Conservation (phyloP, 169 alveolate species). For the Plasmodium gaboni region DNA sequence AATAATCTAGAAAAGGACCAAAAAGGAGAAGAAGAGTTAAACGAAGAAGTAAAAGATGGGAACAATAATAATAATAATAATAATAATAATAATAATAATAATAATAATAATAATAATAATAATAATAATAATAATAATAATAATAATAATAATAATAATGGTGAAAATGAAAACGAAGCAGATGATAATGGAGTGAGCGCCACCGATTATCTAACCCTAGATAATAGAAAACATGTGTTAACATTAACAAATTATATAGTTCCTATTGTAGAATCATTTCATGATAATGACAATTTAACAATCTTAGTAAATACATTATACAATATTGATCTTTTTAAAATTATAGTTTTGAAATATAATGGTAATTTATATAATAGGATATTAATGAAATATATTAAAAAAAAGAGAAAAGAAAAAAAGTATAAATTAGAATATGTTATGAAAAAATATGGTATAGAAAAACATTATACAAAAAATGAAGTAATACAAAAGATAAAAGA, state of each 20-base stretch:
- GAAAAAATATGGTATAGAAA: constrained; percentile 24
- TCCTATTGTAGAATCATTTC: constrained; percentile 60
- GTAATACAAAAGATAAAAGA: constrained; percentile 35
- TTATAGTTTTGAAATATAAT: constrained; percentile 45
- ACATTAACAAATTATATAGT: constrained; percentile 68
- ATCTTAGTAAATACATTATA: constrained; percentile 57
- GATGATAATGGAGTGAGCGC: not conserved
- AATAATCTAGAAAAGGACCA: not conserved
- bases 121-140: constrained; percentile 12
- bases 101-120: constrained; percentile 15
- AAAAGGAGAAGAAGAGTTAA: not conserved
- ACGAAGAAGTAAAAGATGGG: not conserved
- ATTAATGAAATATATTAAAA: constrained; percentile 36
- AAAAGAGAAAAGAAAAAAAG: constrained; percentile 29
- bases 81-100: not conserved
- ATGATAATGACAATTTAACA: constrained; percentile 64
- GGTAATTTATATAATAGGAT: constrained; percentile 51
- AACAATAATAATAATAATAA: not conserved
- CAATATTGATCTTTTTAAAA: constrained; percentile 56
- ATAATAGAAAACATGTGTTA: constrained; percentile 33
- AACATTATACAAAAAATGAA: constrained; percentile 25
- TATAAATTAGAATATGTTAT: constrained; percentile 63
- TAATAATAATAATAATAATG: constrained; percentile 9
- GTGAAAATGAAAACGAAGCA: constrained; percentile 14
- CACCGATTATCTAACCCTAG: constrained; percentile 23